These are phyloP conservation scores for Stipa capillata DNA, from an alignment of 176 grass and related monocot species.

Conservation along the genomic window DNA sequence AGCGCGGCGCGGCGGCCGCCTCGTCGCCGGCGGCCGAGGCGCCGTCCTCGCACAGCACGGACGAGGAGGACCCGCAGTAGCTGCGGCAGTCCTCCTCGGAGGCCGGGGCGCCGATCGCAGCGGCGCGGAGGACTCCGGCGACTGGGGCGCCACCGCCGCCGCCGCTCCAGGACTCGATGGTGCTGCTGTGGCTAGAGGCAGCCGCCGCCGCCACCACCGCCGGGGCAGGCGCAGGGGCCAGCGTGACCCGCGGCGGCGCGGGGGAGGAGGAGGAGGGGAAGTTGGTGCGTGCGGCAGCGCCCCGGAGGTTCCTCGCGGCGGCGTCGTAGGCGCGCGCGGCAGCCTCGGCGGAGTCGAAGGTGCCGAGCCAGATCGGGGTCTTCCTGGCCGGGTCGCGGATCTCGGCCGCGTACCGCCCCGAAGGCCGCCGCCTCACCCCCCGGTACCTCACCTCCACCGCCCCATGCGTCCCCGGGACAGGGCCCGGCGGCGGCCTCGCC, in stretches of 20 bases:
- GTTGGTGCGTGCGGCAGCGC: constrained; percentile 54
- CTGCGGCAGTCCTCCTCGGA: constrained; percentile 51
- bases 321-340: constrained; percentile 73
- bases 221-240: not conserved
- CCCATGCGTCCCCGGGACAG: not conserved
- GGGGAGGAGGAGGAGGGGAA: constrained; percentile 17
- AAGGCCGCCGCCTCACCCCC: constrained; percentile 61
- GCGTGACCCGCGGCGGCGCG: not conserved
- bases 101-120: not conserved
- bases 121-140: not conserved
- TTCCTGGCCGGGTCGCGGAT: constrained; percentile 69
- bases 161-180: constrained; percentile 68
- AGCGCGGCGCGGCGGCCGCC: constrained; percentile 19
- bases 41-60: constrained; percentile 50
- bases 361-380: constrained; percentile 75
- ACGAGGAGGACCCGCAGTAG: constrained; percentile 69
- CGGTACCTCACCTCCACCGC: constrained; percentile 53
- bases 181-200: constrained; percentile 76
- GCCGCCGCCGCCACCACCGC: constrained; percentile 13
- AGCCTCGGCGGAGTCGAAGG: constrained; percentile 71
- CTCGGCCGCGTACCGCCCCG: constrained; percentile 72
- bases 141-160: not conserved
- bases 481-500: constrained; percentile 38
- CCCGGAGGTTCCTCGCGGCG: constrained; percentile 50
- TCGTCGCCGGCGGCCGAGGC: constrained; percentile 22